Evolutionary conservation across 2,329 filamentous ascomycete species (phyloP).

Genomic region (Aspergillus chevalieri): DNA sequence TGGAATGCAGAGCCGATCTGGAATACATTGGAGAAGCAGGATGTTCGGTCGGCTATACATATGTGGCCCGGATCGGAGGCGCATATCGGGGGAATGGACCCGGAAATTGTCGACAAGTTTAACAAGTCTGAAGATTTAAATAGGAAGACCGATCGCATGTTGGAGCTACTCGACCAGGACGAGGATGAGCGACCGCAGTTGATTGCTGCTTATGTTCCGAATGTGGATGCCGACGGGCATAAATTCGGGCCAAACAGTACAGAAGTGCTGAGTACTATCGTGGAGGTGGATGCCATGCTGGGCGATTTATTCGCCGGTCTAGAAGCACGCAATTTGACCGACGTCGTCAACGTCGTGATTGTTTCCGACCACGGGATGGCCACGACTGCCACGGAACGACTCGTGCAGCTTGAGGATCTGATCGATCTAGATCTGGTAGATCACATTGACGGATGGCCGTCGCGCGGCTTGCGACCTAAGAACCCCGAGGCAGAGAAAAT

Average conservation of each 20-base stretch:
- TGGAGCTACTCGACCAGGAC: slow-evolving; percentile 79
- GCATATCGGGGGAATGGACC: slow-evolving; percentile 66
- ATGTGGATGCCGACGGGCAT: slow-evolving; percentile 84
- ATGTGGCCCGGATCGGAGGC: slow-evolving; percentile 99
- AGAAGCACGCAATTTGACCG: slow-evolving; percentile 72
- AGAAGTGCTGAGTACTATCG: slow-evolving; percentile 73
- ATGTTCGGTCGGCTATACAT: slow-evolving; percentile 74
- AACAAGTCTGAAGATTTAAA: slow-evolving; percentile 69
- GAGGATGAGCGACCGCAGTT: slow-evolving; percentile 74
- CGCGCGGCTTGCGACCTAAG: slow-evolving; percentile 81
- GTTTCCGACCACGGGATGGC: slow-evolving; percentile 99
- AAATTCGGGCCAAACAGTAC: slow-evolving; percentile 90
- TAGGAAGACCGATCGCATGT: slow-evolving; percentile 70
- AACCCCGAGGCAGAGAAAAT: slow-evolving; percentile 57
- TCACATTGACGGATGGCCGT: slow-evolving; percentile 88
- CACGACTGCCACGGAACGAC: slow-evolving; percentile 70
- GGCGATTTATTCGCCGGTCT: slow-evolving; percentile 69
- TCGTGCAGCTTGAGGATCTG: slow-evolving; percentile 86
- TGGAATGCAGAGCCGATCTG: slow-evolving; percentile 93
- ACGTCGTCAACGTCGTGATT: slow-evolving; percentile 89
- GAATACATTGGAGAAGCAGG: slow-evolving; percentile 82
- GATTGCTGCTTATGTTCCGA: slow-evolving; percentile 89
- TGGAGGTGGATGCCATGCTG: slow-evolving; percentile 75
- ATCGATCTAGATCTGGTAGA: slow-evolving; percentile 71
- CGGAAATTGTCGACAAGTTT: slow-evolving; percentile 76